Evolutionary conservation across 2,329 filamentous ascomycete genomes (phyloP).

Genomic region (Colletotrichum lentis): DNA sequence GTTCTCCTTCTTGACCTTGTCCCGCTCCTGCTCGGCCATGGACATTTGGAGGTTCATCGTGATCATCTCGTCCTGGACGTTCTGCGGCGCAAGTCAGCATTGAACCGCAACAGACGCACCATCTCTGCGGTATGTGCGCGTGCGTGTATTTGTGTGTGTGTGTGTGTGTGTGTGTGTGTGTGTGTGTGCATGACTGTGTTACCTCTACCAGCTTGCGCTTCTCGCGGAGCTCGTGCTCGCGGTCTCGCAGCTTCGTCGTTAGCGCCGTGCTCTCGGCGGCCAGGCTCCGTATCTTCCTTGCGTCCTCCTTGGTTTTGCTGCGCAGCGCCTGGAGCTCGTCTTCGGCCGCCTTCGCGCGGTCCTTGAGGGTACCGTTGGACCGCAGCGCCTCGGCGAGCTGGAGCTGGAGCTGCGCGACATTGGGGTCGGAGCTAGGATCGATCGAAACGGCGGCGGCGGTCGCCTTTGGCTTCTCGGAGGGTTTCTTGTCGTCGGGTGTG

Average conservation of each 20-base stretch:
- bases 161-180: too few species aligned
- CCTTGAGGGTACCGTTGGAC: conserved; percentile 73
- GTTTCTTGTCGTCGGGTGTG: conserved; percentile 43
- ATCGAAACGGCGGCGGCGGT: conserved; percentile 1
- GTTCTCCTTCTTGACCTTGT: conserved; percentile 81
- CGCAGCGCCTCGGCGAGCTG: conserved; percentile 82
- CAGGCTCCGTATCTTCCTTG: conserved; percentile 67
- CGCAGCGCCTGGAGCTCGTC: conserved; percentile 72
- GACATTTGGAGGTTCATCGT: conserved; percentile 87
- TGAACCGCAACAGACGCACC: too few species aligned
- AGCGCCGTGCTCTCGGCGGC: conserved; percentile 69
- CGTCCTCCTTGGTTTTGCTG: conserved; percentile 65
- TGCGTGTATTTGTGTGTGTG: too few species aligned
- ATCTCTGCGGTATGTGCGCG: too few species aligned
- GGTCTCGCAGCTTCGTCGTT: conserved; percentile 74
- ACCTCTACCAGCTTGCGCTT: conserved; percentile 86
- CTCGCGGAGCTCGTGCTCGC: conserved; percentile 83
- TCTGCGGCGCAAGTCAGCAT: conserved; percentile 50
- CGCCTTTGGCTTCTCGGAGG: conserved; percentile 35
- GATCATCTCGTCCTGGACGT: conserved; percentile 93
- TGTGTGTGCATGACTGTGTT: not conserved
- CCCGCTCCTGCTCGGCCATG: conserved; percentile 78
- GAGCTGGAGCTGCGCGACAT: conserved; percentile 63
- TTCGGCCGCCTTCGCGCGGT: conserved; percentile 68
- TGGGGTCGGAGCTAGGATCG: conserved; percentile 45